Evolutionary conservation across 345 rosid genomes (phyloP).

Genomic region (Pistacia atlantica): DNA sequence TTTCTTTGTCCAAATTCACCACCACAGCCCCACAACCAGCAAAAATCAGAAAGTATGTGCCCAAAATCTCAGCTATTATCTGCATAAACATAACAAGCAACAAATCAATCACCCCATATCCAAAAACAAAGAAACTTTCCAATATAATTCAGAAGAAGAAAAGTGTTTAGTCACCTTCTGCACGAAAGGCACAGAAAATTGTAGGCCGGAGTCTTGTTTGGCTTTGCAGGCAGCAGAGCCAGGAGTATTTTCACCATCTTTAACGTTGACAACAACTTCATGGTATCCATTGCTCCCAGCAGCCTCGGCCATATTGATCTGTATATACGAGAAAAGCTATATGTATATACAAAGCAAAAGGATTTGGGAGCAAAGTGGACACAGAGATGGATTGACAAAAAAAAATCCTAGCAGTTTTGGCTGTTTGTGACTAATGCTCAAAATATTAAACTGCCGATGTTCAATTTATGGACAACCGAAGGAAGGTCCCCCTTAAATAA

Average conservation of each 20-base stretch:
- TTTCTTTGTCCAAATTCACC: constrained; percentile 60
- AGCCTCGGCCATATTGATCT: constrained; percentile 52
- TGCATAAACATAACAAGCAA: constrained; percentile 24
- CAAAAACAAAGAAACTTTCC: neutral
- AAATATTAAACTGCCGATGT: neutral
- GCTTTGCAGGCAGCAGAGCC: constrained; percentile 14
- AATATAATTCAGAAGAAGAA: neutral
- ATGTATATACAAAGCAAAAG: neutral
- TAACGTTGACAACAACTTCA: constrained; percentile 54
- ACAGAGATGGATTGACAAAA: neutral
- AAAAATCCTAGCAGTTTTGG: too few species aligned
- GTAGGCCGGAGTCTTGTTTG: constrained; percentile 42
- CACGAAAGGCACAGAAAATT: constrained; percentile 65
- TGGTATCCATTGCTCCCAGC: constrained; percentile 32
- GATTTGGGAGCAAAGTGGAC: neutral
- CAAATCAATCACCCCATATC: neutral
- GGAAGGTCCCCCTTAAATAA: neutral
- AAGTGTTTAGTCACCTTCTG: constrained; percentile 57
- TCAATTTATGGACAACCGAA: constrained; percentile 9
- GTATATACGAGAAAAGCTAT: too few species aligned
- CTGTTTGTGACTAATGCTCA: too few species aligned
- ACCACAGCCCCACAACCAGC: constrained; percentile 86
- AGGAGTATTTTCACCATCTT: constrained; percentile 28
- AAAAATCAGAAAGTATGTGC: constrained; percentile 89
- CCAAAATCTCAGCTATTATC: constrained; percentile 76